Conservation (phyloP, 2,329 filamentous ascomycete species). For the Phaeomoniella chlamydospora region DNA sequence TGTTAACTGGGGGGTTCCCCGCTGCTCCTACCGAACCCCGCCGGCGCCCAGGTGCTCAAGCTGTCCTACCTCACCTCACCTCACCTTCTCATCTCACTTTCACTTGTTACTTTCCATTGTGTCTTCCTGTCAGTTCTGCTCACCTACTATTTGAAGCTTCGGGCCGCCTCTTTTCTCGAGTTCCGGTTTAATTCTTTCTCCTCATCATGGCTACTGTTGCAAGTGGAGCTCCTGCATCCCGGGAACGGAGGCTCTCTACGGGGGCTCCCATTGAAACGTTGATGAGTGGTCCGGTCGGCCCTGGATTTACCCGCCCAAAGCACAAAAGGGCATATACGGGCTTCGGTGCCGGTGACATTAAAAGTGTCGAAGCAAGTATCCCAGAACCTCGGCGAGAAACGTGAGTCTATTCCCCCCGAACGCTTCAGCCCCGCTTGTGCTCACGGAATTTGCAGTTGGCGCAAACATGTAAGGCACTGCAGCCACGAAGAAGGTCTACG, state of each 20-base stretch:
- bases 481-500: not conserved
- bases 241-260: constrained; percentile 69
- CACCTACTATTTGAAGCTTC: no score
- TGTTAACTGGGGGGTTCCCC: no score
- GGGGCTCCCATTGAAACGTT: constrained; percentile 77
- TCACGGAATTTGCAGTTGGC: constrained; percentile 32
- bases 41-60: no score
- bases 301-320: constrained; percentile 78
- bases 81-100: no score
- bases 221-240: constrained; percentile 21
- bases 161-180: no score
- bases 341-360: constrained; percentile 82
- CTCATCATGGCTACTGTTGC: constrained; percentile 7
- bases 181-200: no score
- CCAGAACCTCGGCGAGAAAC: constrained; percentile 77
- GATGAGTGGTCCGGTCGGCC: constrained; percentile 62
- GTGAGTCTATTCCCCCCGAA: constrained; percentile 47
- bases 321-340: constrained; percentile 85
- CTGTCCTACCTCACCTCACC: no score
- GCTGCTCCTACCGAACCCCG: no score
- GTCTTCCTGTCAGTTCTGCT: no score
- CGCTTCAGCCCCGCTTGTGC: constrained; percentile 2
- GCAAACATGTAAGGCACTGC: constrained; percentile 37
- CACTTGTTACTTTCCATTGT: no score
- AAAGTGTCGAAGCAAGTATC: constrained; percentile 79